Percentiles rank a stretch among this genome's conserved stretches.
These are phyloP conservation scores for Aspergillus quadricinctus DNA, from an alignment of 2,329 filamentous ascomycete genomes.

Conservation along the genomic window DNA sequence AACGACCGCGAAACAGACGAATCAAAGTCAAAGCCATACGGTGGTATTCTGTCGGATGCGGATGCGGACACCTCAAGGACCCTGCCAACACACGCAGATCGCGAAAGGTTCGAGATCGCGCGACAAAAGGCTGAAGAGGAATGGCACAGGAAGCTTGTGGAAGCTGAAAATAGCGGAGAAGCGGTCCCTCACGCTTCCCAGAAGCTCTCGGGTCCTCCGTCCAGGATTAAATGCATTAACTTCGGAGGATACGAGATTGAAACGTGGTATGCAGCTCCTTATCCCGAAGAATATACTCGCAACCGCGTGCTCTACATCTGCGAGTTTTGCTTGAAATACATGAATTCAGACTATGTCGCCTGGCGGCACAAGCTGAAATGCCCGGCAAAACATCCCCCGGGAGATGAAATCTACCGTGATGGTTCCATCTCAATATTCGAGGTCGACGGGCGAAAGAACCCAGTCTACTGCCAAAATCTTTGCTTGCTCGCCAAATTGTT, in stretches of 20 bases:
- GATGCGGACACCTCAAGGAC: slow-evolving; percentile 92
- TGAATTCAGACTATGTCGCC: slow-evolving; percentile 97
- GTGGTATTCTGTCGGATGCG: slow-evolving; percentile 80
- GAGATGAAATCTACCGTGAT: slow-evolving; percentile 96
- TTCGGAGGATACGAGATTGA: slow-evolving; percentile 98
- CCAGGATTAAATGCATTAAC: slow-evolving; percentile 97
- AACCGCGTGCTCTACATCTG: slow-evolving; percentile 98
- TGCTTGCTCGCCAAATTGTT: slow-evolving; percentile 95
- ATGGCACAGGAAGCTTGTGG: slow-evolving; percentile 67
- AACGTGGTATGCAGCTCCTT: slow-evolving; percentile 97
- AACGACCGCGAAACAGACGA: slow-evolving; percentile 87
- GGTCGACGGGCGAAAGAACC: slow-evolving; percentile 88
- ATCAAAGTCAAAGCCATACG: slow-evolving; percentile 87
- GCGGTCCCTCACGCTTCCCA: slow-evolving; percentile 61
- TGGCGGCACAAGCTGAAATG: slow-evolving; percentile 98
- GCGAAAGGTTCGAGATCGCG: slow-evolving; percentile 82
- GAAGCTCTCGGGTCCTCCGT: slow-evolving; percentile 79
- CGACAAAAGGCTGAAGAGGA: slow-evolving; percentile 88
- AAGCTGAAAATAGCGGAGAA: slow-evolving; percentile 60
- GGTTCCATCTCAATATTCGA: slow-evolving; percentile 94
- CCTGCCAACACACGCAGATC: slow-evolving; percentile 72
- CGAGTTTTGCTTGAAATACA: slow-evolving; percentile 98
- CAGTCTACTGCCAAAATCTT: slow-evolving; percentile 94
- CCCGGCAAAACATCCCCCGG: slow-evolving; percentile 90
- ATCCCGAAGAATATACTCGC: slow-evolving; percentile 95